Base-by-base conservation (phyloP, 352 stramenopile species). In the Hyaloperonospora brassicae region DNA sequence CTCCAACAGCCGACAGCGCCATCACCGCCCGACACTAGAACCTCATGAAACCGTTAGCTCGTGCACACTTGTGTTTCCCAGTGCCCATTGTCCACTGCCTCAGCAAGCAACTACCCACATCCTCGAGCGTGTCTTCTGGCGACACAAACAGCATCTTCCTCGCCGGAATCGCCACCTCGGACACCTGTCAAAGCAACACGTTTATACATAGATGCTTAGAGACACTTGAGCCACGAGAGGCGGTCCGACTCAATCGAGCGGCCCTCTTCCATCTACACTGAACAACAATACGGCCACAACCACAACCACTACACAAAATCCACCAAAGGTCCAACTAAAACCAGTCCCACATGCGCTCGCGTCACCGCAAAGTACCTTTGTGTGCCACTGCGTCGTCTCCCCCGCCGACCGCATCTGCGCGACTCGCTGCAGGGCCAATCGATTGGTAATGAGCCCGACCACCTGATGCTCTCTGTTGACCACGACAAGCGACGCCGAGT, bases 391-490 rank as follows among this genome's bases (percentile, higher is more conserved):
- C 27, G 64, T 52, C 13, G 44, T 47, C 35, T 64, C 66, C 39
- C 64, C 65, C 9, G 57, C 66, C 5, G 75, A 66, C 4, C 64
- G 67, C 66, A 88, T 86, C 47, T 81, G 81, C 17, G 74, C 66
- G 25, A 91, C 78, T 17, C 64, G 57, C 38, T 77, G 57, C 36
- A 91, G 64, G 27, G 85, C 63, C 49, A 84, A 58, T 58, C 83
- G 73, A 58, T 91, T 87, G n/a, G 80, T 91, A 21, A 91, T 62
- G 22, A 91, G 60, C 13, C 80, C 80, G n/a, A 91, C 77, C 24
- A 91, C 76, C 38, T 86, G 76, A 31, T 87, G 66, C 23, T 77
- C 52, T 0, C 63, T 60, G 54, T 88, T 78, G 6, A 91, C 76
- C 35, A 91, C 80, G 46, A 91, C 78, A 31, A 91, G 71, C 52